Conservation (phyloP, 768 basidiomycete genomes). For the Chalciporus piperatus region DNA sequence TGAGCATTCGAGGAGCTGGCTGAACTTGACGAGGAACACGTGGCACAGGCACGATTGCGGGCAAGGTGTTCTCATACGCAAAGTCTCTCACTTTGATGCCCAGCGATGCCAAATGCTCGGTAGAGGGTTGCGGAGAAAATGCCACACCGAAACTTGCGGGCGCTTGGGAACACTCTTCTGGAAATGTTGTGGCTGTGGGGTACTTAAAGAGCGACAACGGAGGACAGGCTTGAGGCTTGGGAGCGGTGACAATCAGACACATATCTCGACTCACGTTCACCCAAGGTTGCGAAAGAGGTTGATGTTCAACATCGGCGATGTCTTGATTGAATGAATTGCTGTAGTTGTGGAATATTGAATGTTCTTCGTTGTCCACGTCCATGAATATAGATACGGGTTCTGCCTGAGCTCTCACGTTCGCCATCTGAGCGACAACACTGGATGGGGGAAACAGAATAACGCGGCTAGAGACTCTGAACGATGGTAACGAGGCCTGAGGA, state of each 20-base stretch:
- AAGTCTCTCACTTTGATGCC: conserved; percentile 56
- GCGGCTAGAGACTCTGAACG: neutral
- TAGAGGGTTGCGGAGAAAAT: conserved; percentile 36
- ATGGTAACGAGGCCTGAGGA: neutral
- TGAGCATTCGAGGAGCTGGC: conserved; percentile 37
- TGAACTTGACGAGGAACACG: conserved; percentile 48
- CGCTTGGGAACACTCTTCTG: conserved; percentile 20
- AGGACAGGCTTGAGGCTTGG: conserved; percentile 33
- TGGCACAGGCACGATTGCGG: conserved; percentile 54
- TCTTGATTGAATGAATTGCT: conserved; percentile 1
- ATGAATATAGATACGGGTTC: conserved; percentile 5
- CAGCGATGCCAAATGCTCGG: conserved; percentile 26
- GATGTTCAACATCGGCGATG: conserved; percentile 16
- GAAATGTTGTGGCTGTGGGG: conserved; percentile 5
- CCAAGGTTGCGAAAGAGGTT: conserved; percentile 21
- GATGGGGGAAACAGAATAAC: neutral
- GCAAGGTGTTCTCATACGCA: conserved; percentile 65
- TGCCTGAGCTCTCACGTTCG: conserved; percentile 8
- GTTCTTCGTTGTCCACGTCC: conserved; percentile 1
- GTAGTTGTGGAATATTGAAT: neutral
- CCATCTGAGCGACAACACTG: conserved; percentile 12
- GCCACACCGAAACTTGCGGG: conserved; percentile 3
- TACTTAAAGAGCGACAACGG: conserved; percentile 24
- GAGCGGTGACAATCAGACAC: conserved; percentile 26
- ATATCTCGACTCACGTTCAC: conserved; percentile 37